Conservation (phyloP, 805 yeast genomes). For the Candida silvatica region DNA sequence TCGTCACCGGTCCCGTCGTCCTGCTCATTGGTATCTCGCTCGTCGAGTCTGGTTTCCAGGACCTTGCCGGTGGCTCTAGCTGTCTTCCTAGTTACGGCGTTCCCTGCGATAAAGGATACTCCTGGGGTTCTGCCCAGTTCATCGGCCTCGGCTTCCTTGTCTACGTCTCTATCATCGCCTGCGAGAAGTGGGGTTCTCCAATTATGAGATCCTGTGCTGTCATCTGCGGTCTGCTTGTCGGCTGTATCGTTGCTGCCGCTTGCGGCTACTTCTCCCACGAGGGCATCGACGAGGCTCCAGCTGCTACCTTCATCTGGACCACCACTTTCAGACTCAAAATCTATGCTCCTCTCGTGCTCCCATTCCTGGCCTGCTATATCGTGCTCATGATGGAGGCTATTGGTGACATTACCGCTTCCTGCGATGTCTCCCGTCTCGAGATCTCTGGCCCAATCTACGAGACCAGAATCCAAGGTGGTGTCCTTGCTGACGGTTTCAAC, state of each 20-base stretch:
- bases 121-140: constrained; percentile 83
- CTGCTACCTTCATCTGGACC: constrained; percentile 80
- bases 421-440: constrained; percentile 80
- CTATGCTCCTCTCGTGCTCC: constrained; percentile 81
- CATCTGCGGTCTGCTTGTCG: constrained; percentile 72
- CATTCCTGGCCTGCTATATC: constrained; percentile 75
- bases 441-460: constrained; percentile 80
- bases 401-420: constrained; percentile 92
- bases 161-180: constrained; percentile 59
- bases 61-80: constrained; percentile 85
- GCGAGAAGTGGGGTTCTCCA: constrained; percentile 89
- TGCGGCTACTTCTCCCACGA: constrained; percentile 65
- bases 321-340: constrained; percentile 70
- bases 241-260: constrained; percentile 91
- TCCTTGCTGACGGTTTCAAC: constrained; percentile 80
- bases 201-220: constrained; percentile 94
- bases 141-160: constrained; percentile 85
- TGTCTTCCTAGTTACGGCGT: constrained; percentile 28
- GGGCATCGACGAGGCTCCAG: constrained; percentile 63
- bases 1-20: constrained; percentile 92
- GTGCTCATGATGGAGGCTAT: constrained; percentile 88
- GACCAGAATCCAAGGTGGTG: constrained; percentile 87
- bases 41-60: constrained; percentile 64
- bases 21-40: constrained; percentile 70
- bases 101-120: constrained; percentile 42